Conservation (phyloP, 306 rosid species). For the Cucurbita pepo region DNA sequence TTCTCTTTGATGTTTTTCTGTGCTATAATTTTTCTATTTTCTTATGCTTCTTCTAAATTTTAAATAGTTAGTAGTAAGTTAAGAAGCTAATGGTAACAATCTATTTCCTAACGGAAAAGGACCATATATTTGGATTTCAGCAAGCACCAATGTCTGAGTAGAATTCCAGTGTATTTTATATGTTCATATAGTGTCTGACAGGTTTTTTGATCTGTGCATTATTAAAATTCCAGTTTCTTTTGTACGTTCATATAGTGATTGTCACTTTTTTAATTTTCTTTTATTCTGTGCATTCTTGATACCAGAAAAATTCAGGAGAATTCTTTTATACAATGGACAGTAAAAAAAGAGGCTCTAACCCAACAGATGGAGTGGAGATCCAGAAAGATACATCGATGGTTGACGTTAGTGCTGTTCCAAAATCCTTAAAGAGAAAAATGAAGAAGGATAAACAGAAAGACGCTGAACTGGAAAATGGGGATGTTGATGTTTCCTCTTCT, state of each 20-base stretch:
- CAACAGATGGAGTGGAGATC: constrained; percentile 17
- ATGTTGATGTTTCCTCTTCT: constrained; percentile 5
- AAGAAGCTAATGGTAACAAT: background rate
- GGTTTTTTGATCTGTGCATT: background rate
- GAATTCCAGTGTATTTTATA: no score
- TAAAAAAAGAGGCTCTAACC: constrained; percentile 25
- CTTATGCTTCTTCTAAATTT: background rate
- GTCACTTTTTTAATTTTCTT: no score
- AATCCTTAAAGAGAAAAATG: constrained; percentile 22
- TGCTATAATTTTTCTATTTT: background rate
- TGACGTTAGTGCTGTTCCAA: constrained; percentile 10
- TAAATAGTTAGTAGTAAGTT: background rate
- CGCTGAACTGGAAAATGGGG: constrained; percentile 7
- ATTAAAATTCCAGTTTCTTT: background rate
- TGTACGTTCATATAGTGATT: background rate
- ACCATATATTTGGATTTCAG: background rate
- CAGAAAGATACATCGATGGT: constrained; percentile 1
- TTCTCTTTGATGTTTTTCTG: background rate
- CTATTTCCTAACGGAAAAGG: background rate
- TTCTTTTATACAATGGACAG: constrained; percentile 20
- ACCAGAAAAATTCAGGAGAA: background rate
- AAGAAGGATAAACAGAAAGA: constrained; percentile 19
- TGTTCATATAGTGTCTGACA: background rate
- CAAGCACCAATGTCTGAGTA: no score
- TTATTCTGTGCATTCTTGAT: background rate